Evolutionary conservation across 352 stramenopile genomes (phyloP).

Genomic region (Globisporangium polare): DNA sequence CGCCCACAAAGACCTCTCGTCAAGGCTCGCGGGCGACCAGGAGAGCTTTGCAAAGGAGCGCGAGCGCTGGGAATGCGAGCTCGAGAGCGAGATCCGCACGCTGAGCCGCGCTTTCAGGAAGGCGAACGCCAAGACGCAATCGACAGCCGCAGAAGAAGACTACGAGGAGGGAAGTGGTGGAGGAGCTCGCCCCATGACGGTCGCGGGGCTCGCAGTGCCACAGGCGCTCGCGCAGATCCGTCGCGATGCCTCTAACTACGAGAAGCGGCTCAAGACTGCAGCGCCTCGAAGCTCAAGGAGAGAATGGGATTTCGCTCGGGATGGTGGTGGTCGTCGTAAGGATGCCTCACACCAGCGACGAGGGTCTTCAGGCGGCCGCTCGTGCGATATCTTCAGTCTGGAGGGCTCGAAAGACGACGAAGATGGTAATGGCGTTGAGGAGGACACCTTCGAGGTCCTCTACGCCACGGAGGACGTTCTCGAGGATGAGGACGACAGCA

Average conservation of each 20-base stretch:
- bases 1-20: slow-evolving; percentile 22
- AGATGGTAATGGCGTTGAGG: slow-evolving; percentile 22
- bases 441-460: slow-evolving; percentile 16
- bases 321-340: not conserved
- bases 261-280: slow-evolving; percentile 49
- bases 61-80: slow-evolving; percentile 45
- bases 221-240: slow-evolving; percentile 45
- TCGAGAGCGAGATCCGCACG: slow-evolving; percentile 43
- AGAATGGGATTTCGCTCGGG: not conserved
- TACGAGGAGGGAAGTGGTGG: too few species aligned
- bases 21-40: slow-evolving; percentile 18
- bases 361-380: not conserved
- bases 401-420: slow-evolving; percentile 34
- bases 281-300: slow-evolving; percentile 3
- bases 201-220: slow-evolving; percentile 44
- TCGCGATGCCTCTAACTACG: slow-evolving; percentile 30
- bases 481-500: not conserved
- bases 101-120: slow-evolving; percentile 43
- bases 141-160: not conserved
- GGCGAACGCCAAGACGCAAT: slow-evolving; percentile 18
- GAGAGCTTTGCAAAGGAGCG: slow-evolving; percentile 28
- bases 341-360: not conserved
- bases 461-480: not conserved
- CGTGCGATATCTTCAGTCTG: slow-evolving; percentile 20
- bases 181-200: slow-evolving; percentile 35